These are phyloP conservation scores for Xerocomus minutiporus DNA, from an alignment of 1,284 basidiomycete species.

Conservation along the genomic window DNA sequence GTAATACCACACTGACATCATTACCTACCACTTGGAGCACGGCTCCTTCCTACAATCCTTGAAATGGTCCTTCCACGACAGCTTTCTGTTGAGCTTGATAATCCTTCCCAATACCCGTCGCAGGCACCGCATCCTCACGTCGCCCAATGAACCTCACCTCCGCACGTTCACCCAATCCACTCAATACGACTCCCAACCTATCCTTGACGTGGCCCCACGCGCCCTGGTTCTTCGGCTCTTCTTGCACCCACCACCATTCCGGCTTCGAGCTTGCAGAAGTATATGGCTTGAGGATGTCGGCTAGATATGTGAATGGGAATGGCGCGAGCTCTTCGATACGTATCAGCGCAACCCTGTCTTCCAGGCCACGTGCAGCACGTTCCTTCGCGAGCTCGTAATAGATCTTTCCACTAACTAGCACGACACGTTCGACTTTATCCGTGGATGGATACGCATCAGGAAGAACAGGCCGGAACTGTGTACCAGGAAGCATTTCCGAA, in stretches of 20 bases:
- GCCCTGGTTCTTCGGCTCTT: slow-evolving; percentile 86
- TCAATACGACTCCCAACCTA: slow-evolving; percentile 53
- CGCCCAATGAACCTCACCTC: slow-evolving; percentile 56
- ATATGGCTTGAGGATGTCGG: slow-evolving; percentile 47
- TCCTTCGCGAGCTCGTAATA: slow-evolving; percentile 82
- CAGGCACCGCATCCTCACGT: slow-evolving; percentile 69
- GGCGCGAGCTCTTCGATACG: slow-evolving; percentile 83
- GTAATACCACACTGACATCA: background rate
- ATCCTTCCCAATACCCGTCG: slow-evolving; percentile 69
- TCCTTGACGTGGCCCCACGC: slow-evolving; percentile 64
- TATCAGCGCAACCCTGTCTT: slow-evolving; percentile 59
- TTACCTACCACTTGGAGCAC: background rate
- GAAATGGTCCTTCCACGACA: slow-evolving; percentile 57
- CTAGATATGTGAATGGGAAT: slow-evolving; percentile 68
- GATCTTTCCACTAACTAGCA: slow-evolving; percentile 73
- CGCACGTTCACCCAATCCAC: slow-evolving; percentile 32
- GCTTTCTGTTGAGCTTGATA: slow-evolving; percentile 63
- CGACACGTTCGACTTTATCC: slow-evolving; percentile 50
- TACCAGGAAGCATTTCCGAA: slow-evolving; percentile 58
- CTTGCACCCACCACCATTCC: slow-evolving; percentile 72
- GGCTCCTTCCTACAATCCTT: slow-evolving; percentile 33
- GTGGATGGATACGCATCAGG: slow-evolving; percentile 38
- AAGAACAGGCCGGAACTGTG: slow-evolving; percentile 70
- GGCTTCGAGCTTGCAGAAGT: slow-evolving; percentile 18
- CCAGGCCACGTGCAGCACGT: slow-evolving; percentile 47